These are phyloP conservation scores for Naganishia sp. DNA, from an alignment of 1,284 basidiomycete species.

Conservation along the genomic window DNA sequence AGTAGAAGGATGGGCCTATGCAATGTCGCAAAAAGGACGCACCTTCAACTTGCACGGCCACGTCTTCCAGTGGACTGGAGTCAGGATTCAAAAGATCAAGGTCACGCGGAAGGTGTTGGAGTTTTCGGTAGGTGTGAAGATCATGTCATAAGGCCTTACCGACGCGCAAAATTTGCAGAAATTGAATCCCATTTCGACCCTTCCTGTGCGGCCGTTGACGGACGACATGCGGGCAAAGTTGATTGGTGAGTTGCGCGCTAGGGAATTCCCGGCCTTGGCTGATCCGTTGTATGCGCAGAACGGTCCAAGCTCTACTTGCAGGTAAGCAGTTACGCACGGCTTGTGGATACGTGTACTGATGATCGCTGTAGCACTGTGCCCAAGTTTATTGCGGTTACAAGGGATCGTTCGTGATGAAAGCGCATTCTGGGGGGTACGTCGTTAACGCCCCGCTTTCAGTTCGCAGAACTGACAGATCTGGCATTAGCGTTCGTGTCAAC, in stretches of 20 bases:
- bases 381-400: constrained; percentile 17
- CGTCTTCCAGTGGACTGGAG: constrained; percentile 21
- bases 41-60: constrained; percentile 19
- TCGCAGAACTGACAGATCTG: not conserved
- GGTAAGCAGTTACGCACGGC: not conserved
- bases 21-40: constrained; percentile 18
- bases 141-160: not conserved
- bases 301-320: constrained; percentile 13
- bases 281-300: not conserved
- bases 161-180: not conserved
- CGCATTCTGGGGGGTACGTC: constrained; percentile 10
- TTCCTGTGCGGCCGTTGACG: constrained; percentile 13
- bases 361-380: not conserved
- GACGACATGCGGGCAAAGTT: constrained; percentile 18
- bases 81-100: constrained; percentile 18
- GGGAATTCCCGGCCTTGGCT: not conserved
- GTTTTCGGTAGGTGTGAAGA: constrained; percentile 6
- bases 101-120: constrained; percentile 17
- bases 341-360: not conserved
- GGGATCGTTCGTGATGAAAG: constrained; percentile 22
- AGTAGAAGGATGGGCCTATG: constrained; percentile 19
- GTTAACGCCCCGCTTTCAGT: no score
- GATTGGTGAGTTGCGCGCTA: not conserved
- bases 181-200: constrained; percentile 17
- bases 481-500: constrained; percentile 4